Evolutionary conservation across 2,329 filamentous ascomycete genomes (phyloP).

Genomic region (Triangularia verruculosa): DNA sequence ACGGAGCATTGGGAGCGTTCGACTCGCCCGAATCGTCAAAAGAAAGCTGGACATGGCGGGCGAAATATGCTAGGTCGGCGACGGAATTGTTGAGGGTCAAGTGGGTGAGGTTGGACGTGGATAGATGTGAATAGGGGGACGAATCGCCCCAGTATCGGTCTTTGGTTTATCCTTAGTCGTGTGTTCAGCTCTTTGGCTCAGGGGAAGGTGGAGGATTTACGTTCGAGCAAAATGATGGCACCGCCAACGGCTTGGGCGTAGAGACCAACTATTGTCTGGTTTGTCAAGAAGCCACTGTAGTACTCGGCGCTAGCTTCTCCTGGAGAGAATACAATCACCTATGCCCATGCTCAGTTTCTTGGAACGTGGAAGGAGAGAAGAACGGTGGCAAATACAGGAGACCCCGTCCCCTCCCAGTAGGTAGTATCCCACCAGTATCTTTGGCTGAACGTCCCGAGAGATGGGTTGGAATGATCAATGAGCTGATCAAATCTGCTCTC

Average conservation of each 20-base stretch:
- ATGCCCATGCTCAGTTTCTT: background rate
- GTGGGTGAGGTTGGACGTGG: slow-evolving; percentile 51
- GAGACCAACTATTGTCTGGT: slow-evolving; percentile 46
- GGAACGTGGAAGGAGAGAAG: background rate
- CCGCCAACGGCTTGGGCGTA: slow-evolving; percentile 52
- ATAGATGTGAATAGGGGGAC: slow-evolving; percentile 49
- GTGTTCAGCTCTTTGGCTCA: background rate
- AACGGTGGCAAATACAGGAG: slow-evolving; percentile 41
- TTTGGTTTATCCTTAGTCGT: slow-evolving; percentile 23
- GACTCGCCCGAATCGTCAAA: slow-evolving; percentile 48
- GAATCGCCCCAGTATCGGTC: slow-evolving; percentile 59
- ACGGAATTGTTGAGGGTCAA: slow-evolving; percentile 54
- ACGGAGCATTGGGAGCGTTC: slow-evolving; percentile 53
- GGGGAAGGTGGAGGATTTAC: slow-evolving; percentile 28
- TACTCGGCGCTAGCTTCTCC: slow-evolving; percentile 47
- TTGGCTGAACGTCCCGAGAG: slow-evolving; percentile 54
- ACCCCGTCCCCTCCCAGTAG: slow-evolving; percentile 52
- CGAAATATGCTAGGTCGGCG: slow-evolving; percentile 53
- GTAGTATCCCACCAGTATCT: slow-evolving; percentile 51
- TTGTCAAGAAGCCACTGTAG: slow-evolving; percentile 50
- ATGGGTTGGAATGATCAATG: slow-evolving; percentile 56
- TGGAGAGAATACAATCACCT: slow-evolving; percentile 41
- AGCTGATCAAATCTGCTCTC: slow-evolving; percentile 41
- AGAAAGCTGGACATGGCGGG: slow-evolving; percentile 49
- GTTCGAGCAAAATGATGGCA: slow-evolving; percentile 55